These are phyloP conservation scores for Podaxis sp. DNA, from an alignment of 768 basidiomycete species.

Conservation along the genomic window DNA sequence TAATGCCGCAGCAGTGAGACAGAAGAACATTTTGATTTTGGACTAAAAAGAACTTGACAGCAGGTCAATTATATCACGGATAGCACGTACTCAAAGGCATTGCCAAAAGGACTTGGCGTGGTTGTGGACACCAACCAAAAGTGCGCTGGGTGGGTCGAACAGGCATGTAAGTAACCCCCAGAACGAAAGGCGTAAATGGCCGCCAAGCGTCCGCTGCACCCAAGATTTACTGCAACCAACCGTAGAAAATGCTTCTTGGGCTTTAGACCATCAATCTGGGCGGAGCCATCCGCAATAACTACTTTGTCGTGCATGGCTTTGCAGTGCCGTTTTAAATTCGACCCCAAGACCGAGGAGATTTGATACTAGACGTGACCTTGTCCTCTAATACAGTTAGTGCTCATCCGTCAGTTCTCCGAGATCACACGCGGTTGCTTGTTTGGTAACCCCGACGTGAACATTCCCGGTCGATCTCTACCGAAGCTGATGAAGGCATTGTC, in stretches of 20 bases:
- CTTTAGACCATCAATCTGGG: slow-evolving; percentile 75
- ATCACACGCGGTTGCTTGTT: slow-evolving; percentile 70
- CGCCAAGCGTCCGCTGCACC: slow-evolving; percentile 75
- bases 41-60: slow-evolving; percentile 40
- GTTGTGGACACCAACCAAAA: slow-evolving; percentile 72
- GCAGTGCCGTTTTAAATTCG: neutral
- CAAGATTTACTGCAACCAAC: slow-evolving; percentile 58
- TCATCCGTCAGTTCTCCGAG: slow-evolving; percentile 74
- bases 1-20: slow-evolving; percentile 76
- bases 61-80: neutral
- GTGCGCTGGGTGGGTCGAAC: slow-evolving; percentile 71
- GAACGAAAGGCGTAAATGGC: slow-evolving; percentile 76
- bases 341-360: slow-evolving; percentile 2
- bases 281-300: slow-evolving; percentile 71
- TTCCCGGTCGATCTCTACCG: slow-evolving; percentile 76
- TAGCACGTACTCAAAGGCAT: slow-evolving; percentile 68
- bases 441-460: slow-evolving; percentile 77
- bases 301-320: slow-evolving; percentile 86
- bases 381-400: slow-evolving; percentile 75
- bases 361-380: slow-evolving; percentile 23
- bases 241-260: slow-evolving; percentile 57
- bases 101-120: slow-evolving; percentile 76
- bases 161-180: slow-evolving; percentile 70
- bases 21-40: slow-evolving; percentile 75
- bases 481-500: slow-evolving; percentile 81